Evolutionary conservation across 768 basidiomycete genomes (phyloP).

Genomic region (Agaricus blazei): DNA sequence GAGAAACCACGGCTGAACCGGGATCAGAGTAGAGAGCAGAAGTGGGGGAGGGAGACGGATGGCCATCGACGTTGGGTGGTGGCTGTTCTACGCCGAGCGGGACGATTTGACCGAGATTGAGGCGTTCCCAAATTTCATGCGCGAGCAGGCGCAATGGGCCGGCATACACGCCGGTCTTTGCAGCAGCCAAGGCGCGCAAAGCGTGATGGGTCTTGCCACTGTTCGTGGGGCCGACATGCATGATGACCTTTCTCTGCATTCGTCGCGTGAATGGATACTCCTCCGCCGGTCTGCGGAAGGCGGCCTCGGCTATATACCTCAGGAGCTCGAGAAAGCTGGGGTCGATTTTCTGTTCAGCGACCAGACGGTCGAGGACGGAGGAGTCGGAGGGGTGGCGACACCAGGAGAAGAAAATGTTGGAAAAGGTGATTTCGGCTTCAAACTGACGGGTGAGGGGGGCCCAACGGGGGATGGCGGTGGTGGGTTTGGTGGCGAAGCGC

Average conservation of each 20-base stretch:
- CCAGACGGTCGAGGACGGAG: neutral
- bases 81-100: conserved; percentile 52
- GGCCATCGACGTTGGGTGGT: conserved; percentile 11
- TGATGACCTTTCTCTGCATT: conserved; percentile 71
- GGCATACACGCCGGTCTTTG: conserved; percentile 74
- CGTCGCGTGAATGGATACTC: conserved; percentile 47
- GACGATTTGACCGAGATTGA: conserved; percentile 86
- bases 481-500: neutral
- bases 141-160: conserved; percentile 92
- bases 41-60: conserved; percentile 8
- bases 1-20: conserved; percentile 34
- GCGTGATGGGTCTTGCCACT: conserved; percentile 96
- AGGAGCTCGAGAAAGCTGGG: neutral
- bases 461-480: neutral
- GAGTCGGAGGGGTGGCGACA: neutral
- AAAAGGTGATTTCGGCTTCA: conserved; percentile 4
- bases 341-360: neutral
- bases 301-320: neutral
- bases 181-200: conserved; percentile 78
- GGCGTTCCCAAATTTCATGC: conserved; percentile 88
- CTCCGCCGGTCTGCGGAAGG: conserved; percentile 34
- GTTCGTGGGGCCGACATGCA: conserved; percentile 98
- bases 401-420: conserved; percentile 9
- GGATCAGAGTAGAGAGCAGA: neutral
- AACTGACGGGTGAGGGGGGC: neutral